Evolutionary conservation across 192 early-diverging fungal species (phyloP), one percentile per base, ranked within the genome.

Genomic region (Backusella luteola): DNA sequence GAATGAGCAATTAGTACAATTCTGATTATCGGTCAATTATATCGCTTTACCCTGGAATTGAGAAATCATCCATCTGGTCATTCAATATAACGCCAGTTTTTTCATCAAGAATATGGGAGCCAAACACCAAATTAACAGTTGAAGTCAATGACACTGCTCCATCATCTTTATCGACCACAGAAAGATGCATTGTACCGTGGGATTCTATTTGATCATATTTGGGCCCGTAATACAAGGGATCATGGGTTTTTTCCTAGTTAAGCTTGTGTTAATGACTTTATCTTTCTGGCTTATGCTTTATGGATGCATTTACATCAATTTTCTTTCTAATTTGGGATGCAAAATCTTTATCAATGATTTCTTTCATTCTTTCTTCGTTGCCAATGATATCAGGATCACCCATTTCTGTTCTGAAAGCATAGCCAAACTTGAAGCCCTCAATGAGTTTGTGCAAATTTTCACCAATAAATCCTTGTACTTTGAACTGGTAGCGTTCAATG

Each of bases 11-110:
- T 46, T 32, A 26, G 39, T 34, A 49, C n/a, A 23, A 32, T 21
- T n/a, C 11, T 49, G 9, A 44, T 34, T 12, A 42, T 6, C 26
- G 12, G 6, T 5, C 12, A 0, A 9, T 34, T 5, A 49, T 49
- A 49, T 49, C 17, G 5, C 32, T 29, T 49, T 71, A 71, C 70
- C 39, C 91, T 41, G 91, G 90, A 17, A 91, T 93, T 67, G 91
- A 93, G 77, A 97, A 99, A 76, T 99, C 96, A 82, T 97, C 94
- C 96, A 97, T 97, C 78, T 97, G 91, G 77, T 97, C 90, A 79
- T 99, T 99, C 49, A 99, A 84, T 34, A 99, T 92, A 56, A 99
- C 85, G 17, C 96, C 97, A 0, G 95, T 96, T 23, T 74, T 84
- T 17, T 89, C 90, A 80, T 99, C 95, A 89, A 97, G 88, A 29